Base-by-base conservation (phyloP, 805 yeast genomes). In the Candida nonsorbophila region DNA sequence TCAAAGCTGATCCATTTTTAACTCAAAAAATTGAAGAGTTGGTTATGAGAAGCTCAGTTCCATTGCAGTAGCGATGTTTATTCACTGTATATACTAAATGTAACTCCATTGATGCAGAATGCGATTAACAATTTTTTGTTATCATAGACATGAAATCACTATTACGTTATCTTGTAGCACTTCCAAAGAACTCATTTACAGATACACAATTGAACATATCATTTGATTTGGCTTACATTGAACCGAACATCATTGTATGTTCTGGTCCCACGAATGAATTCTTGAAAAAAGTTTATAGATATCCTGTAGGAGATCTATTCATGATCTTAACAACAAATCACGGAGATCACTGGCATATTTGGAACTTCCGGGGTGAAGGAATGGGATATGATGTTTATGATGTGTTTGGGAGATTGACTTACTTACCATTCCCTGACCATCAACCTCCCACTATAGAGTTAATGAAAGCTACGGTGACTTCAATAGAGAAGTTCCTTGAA, bases 391-490 rank as follows among this genome's bases (percentile, higher is more conserved):
- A 55, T 12, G 59, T 62, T 8, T 55, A 58, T 14, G 69, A 69
- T 7, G 64, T 65, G 13, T 41, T 37, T 2, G 31, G 34, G 16
- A 43, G 40, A 13, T 69, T 74, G 11, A 36, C 48, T 11, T 58
- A 61, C 32, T 55, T 46, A 31, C 92, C 87, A 0, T 78, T 82
- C 57, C 69, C 77, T 7, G 97, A 90, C 49, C 95, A 88, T 50
- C 69, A 72, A 27, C 77, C 92, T 0, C 84, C 94, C 0, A 71
- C 85, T 2, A 67, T 88, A 27, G 35, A 51, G 1, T 42, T 69
- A n/a, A 45, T 88, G 7, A 49, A 71, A 4, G 41, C 47, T 2
- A 47, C 70, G 4, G 60, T 77, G 0, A 47, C 51, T 10, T 67
- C 65, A 1, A 69, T 87, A 6, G 53, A 64, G 23, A 39, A 37